Percentiles rank a stretch among this genome's conserved stretches.
These are phyloP conservation scores for Urtica urens DNA, from an alignment of 306 rosid genomes.

Conservation along the genomic window DNA sequence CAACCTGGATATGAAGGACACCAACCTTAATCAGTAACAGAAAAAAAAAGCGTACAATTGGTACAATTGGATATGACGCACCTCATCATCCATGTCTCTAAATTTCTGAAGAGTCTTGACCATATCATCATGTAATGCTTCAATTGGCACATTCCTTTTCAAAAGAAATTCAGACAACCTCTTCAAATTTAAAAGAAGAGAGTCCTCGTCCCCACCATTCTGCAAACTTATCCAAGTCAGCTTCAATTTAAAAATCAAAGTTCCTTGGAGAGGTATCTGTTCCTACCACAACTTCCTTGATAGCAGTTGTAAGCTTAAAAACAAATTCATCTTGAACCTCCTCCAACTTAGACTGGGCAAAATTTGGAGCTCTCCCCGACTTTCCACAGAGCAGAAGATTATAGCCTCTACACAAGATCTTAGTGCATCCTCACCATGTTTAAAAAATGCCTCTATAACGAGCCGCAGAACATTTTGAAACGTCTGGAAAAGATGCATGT, in stretches of 20 bases:
- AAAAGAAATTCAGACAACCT: slow-evolving; percentile 84
- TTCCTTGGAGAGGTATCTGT: no score
- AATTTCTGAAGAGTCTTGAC: slow-evolving; percentile 44
- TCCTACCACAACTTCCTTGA: slow-evolving; percentile 78
- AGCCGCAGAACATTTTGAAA: slow-evolving; percentile 74
- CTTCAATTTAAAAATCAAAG: no score
- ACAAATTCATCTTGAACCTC: slow-evolving; percentile 72
- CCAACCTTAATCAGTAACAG: slow-evolving; percentile 20
- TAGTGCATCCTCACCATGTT: slow-evolving; percentile 76
- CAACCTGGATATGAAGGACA: slow-evolving; percentile 50
- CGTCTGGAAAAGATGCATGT: slow-evolving; percentile 58
- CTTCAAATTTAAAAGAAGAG: slow-evolving; percentile 88
- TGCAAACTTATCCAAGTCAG: slow-evolving; percentile 33
- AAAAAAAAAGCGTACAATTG: neutral
- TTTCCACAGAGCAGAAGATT: slow-evolving; percentile 53
- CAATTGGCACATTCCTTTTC: slow-evolving; percentile 52
- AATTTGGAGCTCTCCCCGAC: slow-evolving; percentile 92
- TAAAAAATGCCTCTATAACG: slow-evolving; percentile 77
- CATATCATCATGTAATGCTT: slow-evolving; percentile 52
- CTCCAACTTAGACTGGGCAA: slow-evolving; percentile 62
- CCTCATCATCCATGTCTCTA: slow-evolving; percentile 77
- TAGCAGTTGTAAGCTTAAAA: slow-evolving; percentile 61
- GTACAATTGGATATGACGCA: slow-evolving; percentile 23
- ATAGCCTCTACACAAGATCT: slow-evolving; percentile 81
- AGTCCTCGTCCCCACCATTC: slow-evolving; percentile 94